Conservation (phyloP, 768 basidiomycete genomes). For the Termitomyces sp. region DNA sequence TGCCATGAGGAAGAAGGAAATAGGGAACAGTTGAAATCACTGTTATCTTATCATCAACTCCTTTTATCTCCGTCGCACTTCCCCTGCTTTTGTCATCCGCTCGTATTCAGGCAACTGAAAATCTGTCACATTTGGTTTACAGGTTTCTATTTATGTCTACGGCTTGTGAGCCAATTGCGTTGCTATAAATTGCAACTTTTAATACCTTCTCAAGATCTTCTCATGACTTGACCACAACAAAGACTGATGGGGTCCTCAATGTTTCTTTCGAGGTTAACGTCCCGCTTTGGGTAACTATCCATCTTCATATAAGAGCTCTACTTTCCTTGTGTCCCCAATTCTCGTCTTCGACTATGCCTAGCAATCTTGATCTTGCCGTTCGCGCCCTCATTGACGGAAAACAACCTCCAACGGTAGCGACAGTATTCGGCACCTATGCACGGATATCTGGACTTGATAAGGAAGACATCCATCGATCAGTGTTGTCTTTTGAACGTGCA, state of each 20-base stretch:
- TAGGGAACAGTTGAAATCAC: neutral
- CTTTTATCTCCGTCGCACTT: neutral
- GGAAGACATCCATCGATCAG: conserved; percentile 3
- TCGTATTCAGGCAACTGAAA: neutral
- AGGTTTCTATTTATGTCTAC: neutral
- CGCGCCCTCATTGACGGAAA: conserved; percentile 7
- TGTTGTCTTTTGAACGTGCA: conserved; percentile 15
- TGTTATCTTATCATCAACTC: neutral
- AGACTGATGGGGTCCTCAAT: conserved; percentile 12
- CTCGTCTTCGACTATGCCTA: conserved; percentile 8
- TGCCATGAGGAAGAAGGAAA: neutral
- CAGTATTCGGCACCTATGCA: conserved; percentile 13
- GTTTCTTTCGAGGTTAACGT: neutral
- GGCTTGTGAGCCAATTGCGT: neutral
- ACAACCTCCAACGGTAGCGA: conserved; percentile 11
- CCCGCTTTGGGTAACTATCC: neutral
- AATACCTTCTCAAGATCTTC: neutral
- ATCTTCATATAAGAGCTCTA: neutral
- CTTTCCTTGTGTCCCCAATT: neutral
- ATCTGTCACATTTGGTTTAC: neutral
- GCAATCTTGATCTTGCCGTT: conserved; percentile 15
- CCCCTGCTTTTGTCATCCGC: neutral
- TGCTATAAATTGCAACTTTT: neutral
- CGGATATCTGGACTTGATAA: conserved; percentile 12
- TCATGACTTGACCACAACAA: neutral